Evolutionary conservation across 2,329 filamentous ascomycete genomes (phyloP).

Genomic region (Alternaria sp.): DNA sequence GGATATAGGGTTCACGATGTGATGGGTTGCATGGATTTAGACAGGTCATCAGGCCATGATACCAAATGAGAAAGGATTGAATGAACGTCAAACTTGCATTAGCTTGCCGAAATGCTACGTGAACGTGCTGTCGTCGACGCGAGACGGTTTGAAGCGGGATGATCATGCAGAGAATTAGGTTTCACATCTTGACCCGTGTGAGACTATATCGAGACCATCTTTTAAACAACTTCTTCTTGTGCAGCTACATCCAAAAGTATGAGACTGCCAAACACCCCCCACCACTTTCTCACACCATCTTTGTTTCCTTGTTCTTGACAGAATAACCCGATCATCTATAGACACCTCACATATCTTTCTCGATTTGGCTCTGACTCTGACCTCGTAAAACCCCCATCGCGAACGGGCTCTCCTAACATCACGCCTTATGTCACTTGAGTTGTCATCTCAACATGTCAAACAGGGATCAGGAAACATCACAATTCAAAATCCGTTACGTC

Average conservation of each 20-base stretch:
- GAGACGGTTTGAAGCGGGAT: not conserved
- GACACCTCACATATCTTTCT: too few species aligned
- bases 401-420: not conserved
- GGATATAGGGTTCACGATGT: conserved; percentile 6
- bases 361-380: too few species aligned
- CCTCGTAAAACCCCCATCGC: not conserved
- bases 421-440: too few species aligned
- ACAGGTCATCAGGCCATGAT: conserved; percentile 13
- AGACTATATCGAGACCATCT: too few species aligned
- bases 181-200: not conserved
- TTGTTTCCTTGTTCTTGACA: too few species aligned
- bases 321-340: too few species aligned
- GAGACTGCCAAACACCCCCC: too few species aligned
- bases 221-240: too few species aligned
- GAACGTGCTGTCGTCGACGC: not conserved
- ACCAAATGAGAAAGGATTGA: conserved; percentile 12
- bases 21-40: conserved; percentile 23
- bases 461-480: too few species aligned
- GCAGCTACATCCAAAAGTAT: too few species aligned
- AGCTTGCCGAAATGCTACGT: not conserved
- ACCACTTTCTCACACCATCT: too few species aligned
- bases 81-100: not conserved
- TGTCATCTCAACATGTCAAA: too few species aligned
- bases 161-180: not conserved
- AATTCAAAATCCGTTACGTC: not conserved